A percentile compares a stretch with the other conserved stretches of the same genome.
phyloP scores from a whole-genome alignment of 2,329 filamentous ascomycete genomes.

The Knufia fluminis region DNA sequence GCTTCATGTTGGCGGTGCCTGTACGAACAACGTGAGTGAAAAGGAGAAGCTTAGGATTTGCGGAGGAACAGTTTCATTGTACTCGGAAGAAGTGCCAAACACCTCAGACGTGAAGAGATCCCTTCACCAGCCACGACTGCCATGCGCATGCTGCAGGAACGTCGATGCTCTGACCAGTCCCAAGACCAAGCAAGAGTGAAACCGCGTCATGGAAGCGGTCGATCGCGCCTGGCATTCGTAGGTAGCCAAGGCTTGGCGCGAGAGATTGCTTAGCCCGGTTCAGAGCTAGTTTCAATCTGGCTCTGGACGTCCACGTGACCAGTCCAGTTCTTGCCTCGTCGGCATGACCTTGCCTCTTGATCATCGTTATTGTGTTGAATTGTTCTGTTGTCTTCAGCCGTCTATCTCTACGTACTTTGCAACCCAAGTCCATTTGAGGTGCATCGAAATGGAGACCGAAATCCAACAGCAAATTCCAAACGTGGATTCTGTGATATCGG shows the following conservation, averaged over 20 bases:
- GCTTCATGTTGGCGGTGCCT: not conserved
- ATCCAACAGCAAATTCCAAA: conserved; percentile 75
- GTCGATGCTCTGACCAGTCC: not conserved
- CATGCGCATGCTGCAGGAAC: not conserved
- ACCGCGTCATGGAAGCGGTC: not conserved
- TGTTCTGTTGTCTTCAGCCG: no score
- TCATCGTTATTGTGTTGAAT: not conserved
- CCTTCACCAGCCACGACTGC: not conserved
- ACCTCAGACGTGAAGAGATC: not conserved
- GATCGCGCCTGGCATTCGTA: not conserved
- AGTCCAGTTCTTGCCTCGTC: no score
- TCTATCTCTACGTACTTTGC: no score
- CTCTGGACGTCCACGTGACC: no score
- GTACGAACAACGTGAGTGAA: not conserved
- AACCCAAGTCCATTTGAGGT: no score
- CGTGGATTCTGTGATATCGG: conserved; percentile 78
- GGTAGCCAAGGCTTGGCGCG: no score
- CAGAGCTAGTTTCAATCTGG: not conserved
- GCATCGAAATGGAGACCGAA: conserved; percentile 66
- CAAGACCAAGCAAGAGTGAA: not conserved
- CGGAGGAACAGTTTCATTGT: not conserved
- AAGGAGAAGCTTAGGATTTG: not conserved
- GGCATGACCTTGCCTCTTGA: not conserved
- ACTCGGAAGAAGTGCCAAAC: no score
- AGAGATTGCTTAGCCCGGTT: no score